These are phyloP conservation scores for Oryza nivara DNA, from an alignment of 176 grass and related monocot species.

Conservation along the genomic window DNA sequence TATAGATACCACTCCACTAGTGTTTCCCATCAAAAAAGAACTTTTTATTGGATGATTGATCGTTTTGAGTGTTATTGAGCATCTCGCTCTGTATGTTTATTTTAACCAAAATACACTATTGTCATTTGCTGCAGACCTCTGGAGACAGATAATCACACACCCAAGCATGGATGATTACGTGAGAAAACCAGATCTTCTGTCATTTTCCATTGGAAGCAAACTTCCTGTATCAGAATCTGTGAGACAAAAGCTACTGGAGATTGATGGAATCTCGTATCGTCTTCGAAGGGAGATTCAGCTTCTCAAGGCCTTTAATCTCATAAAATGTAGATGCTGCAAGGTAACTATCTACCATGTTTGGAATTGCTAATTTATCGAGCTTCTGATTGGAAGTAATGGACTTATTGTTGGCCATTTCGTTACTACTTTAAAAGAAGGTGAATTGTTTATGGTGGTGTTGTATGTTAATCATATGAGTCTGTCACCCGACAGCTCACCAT, in stretches of 20 bases:
- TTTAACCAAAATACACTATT: neutral
- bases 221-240: slow-evolving; percentile 82
- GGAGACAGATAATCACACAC: slow-evolving; percentile 73
- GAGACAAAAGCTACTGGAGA: slow-evolving; percentile 90
- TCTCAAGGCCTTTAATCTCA: slow-evolving; percentile 79
- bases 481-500: neutral
- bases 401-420: neutral
- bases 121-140: slow-evolving; percentile 64
- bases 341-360: slow-evolving; percentile 48
- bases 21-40: slow-evolving; percentile 1
- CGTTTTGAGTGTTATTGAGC: neutral
- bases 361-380: slow-evolving; percentile 8
- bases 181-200: slow-evolving; percentile 79
- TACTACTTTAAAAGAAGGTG: neutral
- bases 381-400: slow-evolving; percentile 6
- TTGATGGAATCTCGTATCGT: slow-evolving; percentile 88
- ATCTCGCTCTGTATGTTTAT: slow-evolving; percentile 13
- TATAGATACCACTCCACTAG: neutral
- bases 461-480: neutral
- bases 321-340: slow-evolving; percentile 81
- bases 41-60: neutral
- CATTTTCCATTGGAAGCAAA: slow-evolving; percentile 93
- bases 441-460: neutral
- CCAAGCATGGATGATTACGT: slow-evolving; percentile 72
- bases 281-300: slow-evolving; percentile 85